Evolutionary conservation across 108 stramenopile species (phyloP).

Genomic region (Nitzschia palea): DNA sequence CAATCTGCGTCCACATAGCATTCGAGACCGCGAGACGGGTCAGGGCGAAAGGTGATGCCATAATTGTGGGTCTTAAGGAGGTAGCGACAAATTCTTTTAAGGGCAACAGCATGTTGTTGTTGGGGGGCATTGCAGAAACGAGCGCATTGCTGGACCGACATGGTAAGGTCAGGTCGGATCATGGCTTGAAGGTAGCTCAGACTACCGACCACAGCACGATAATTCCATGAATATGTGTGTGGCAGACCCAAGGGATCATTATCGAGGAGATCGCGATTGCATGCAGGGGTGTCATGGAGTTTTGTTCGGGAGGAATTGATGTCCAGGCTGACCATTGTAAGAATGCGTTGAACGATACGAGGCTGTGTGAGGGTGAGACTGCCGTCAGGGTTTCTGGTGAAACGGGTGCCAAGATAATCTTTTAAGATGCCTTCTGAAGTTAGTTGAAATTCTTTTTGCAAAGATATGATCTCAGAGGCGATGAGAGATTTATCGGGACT

Average conservation of each 20-base stretch:
- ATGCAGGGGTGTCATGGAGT: no score
- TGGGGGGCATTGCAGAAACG: slow-evolving; percentile 25
- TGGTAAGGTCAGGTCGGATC: slow-evolving; percentile 19
- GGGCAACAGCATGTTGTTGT: slow-evolving; percentile 27
- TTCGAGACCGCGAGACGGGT: slow-evolving; percentile 21
- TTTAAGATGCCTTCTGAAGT: slow-evolving; percentile 27
- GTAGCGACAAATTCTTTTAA: slow-evolving; percentile 42
- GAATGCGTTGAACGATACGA: slow-evolving; percentile 13
- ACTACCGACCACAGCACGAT: slow-evolving; percentile 15
- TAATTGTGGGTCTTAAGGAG: slow-evolving; percentile 26
- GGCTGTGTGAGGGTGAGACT: slow-evolving; percentile 25
- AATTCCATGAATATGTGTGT: not conserved
- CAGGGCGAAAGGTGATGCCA: slow-evolving; percentile 32
- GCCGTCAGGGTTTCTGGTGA: slow-evolving; percentile 10
- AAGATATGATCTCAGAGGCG: not conserved
- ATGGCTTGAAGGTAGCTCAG: slow-evolving; percentile 11
- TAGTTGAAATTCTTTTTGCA: not conserved
- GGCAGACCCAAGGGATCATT: not conserved
- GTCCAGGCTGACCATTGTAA: not conserved
- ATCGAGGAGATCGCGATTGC: not conserved
- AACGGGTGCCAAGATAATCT: slow-evolving; percentile 33
- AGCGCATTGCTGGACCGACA: slow-evolving; percentile 36
- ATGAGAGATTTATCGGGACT: not conserved
- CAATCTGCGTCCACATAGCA: slow-evolving; percentile 49
- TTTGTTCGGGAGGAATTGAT: not conserved